phyloP scores from a whole-genome alignment of 2,329 filamentous ascomycete species.

The Colletotrichum sansevieriae region DNA sequence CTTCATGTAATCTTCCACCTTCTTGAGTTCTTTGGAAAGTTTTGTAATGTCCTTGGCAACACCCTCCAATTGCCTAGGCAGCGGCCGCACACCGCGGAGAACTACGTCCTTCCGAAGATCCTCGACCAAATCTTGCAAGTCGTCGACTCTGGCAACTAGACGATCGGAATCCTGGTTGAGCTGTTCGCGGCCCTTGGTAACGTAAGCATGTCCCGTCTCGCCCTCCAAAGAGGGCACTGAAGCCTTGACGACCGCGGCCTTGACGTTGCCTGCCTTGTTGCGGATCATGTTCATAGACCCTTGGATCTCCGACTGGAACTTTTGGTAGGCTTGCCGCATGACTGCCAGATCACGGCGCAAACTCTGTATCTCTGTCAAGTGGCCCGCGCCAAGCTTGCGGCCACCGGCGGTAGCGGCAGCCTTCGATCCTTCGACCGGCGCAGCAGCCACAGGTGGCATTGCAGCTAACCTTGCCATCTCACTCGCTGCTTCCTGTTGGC shows the following conservation, averaged over 20 bases:
- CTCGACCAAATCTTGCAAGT: constrained; percentile 96
- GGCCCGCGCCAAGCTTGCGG: constrained; percentile 67
- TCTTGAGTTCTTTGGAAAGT: constrained; percentile 88
- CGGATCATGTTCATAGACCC: constrained; percentile 88
- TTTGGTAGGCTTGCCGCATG: constrained; percentile 91
- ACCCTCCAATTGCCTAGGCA: constrained; percentile 88
- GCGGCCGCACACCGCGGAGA: constrained; percentile 87
- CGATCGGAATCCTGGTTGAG: constrained; percentile 90
- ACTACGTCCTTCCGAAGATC: constrained; percentile 98
- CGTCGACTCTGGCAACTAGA: constrained; percentile 92
- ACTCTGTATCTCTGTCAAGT: constrained; percentile 83
- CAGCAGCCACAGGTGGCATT: constrained; percentile 58
- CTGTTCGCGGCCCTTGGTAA: constrained; percentile 87
- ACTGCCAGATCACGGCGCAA: constrained; percentile 91
- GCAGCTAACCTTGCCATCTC: constrained; percentile 78
- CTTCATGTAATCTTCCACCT: constrained; percentile 92
- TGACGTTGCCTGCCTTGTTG: constrained; percentile 84
- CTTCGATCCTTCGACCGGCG: constrained; percentile 57
- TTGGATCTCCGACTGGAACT: constrained; percentile 89
- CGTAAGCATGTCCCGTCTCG: constrained; percentile 86
- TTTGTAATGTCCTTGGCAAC: constrained; percentile 89
- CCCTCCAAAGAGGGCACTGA: constrained; percentile 79
- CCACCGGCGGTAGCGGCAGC: constrained; percentile 48
- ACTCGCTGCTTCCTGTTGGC: constrained; percentile 89
- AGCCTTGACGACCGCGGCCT: constrained; percentile 78